Conservation (phyloP, 495 filamentous ascomycete species). For the Hyaloscypha variabilis region DNA sequence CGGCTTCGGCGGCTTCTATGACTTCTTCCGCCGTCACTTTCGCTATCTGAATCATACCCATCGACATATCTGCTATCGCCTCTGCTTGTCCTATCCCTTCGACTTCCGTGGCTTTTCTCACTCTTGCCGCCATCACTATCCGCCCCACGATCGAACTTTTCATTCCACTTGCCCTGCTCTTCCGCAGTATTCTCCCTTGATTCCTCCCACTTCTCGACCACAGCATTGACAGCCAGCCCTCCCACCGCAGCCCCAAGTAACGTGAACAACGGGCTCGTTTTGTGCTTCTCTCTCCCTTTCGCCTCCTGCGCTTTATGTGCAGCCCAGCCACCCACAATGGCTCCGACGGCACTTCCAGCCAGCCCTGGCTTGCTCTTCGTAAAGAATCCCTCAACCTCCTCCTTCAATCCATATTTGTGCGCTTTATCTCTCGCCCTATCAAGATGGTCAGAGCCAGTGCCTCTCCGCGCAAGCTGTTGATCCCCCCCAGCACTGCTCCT, state of each 20-base stretch:
- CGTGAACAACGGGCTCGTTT: slow-evolving; percentile 18
- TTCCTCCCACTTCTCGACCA: slow-evolving; percentile 25
- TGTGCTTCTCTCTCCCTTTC: slow-evolving; percentile 6
- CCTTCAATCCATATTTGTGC: slow-evolving; percentile 19
- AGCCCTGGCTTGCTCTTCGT: slow-evolving; percentile 21
- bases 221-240: slow-evolving; percentile 25
- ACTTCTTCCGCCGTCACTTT: not conserved
- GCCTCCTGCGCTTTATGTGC: slow-evolving; percentile 24
- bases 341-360: slow-evolving; percentile 22
- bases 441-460: not conserved
- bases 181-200: slow-evolving; percentile 11
- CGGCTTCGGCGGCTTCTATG: not conserved
- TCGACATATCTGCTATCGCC: not conserved
- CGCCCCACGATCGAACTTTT: slow-evolving; percentile 6
- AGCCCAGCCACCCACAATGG: slow-evolving; percentile 28
- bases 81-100: slow-evolving; percentile 12
- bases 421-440: slow-evolving; percentile 14
- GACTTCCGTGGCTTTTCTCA: not conserved
- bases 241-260: slow-evolving; percentile 28
- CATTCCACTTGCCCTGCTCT: slow-evolving; percentile 18
- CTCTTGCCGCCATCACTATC: not conserved
- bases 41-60: not conserved
- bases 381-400: slow-evolving; percentile 16
- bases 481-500: not conserved
- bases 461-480: not conserved